Evolutionary conservation across 345 rosid genomes (phyloP).

Genomic region (Linum lewisii): DNA sequence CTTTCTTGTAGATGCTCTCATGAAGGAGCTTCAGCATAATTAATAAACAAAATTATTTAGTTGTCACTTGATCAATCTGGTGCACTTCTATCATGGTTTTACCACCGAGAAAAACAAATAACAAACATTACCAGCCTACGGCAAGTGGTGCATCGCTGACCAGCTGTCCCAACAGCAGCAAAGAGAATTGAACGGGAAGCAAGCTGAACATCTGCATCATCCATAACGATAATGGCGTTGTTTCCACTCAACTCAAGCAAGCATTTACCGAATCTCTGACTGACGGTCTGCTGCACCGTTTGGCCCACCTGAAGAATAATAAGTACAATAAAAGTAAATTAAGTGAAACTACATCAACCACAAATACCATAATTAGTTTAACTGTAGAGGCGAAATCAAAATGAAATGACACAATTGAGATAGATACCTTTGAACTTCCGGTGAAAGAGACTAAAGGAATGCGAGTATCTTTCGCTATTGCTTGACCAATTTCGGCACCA

Average conservation of each 20-base stretch:
- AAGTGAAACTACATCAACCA: background rate
- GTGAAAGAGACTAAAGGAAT: conserved; percentile 85
- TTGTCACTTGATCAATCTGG: too few relatives aligned
- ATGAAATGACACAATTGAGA: background rate
- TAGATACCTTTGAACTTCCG: conserved; percentile 87
- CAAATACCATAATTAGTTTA: background rate
- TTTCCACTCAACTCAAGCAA: conserved; percentile 93
- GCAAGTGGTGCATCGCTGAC: conserved; percentile 97
- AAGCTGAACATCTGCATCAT: conserved; percentile 74
- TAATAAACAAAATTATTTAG: conserved; percentile 13
- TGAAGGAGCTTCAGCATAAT: conserved; percentile 59
- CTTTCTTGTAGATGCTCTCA: conserved; percentile 60
- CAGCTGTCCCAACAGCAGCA: conserved; percentile 99
- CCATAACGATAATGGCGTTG: conserved; percentile 92
- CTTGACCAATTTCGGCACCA: conserved; percentile 89
- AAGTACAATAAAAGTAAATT: background rate
- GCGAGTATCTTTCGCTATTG: conserved; percentile 73
- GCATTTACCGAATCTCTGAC: conserved; percentile 77
- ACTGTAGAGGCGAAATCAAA: background rate
- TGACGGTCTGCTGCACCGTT: conserved; percentile 72
- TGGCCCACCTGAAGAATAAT: conserved; percentile 54
- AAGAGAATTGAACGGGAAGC: conserved; percentile 83
- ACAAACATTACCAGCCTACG: conserved; percentile 80
- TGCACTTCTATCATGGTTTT: too few relatives aligned
- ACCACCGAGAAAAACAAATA: background rate